Evolutionary conservation across 768 basidiomycete genomes (phyloP).

Genomic region (Candolleomyces eurysporus): DNA sequence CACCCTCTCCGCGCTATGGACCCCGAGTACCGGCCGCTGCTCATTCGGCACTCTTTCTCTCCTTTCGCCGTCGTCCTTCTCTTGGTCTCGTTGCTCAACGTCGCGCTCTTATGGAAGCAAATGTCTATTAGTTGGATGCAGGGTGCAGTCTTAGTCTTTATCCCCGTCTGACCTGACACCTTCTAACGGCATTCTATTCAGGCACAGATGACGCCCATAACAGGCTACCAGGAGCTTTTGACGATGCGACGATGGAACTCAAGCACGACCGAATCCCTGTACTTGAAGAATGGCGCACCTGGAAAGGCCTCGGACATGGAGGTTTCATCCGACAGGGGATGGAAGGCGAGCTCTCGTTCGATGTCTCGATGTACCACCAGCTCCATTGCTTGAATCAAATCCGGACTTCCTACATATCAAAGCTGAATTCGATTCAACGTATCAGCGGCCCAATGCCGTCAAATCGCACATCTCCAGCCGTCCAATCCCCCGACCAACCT

Average conservation of each 20-base stretch:
- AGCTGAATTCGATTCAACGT: too few relatives aligned
- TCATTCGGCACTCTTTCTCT: too few relatives aligned
- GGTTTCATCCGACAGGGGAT: not conserved
- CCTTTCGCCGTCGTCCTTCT: not conserved
- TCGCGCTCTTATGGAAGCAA: not conserved
- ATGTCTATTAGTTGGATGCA: not conserved
- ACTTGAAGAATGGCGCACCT: not conserved
- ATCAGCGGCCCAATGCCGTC: not conserved
- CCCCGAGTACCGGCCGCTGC: too few relatives aligned
- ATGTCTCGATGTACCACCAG: not conserved
- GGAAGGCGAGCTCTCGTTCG: not conserved
- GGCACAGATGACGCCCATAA: too few relatives aligned
- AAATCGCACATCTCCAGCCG: not conserved
- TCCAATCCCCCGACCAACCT: not conserved
- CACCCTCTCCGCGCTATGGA: too few relatives aligned
- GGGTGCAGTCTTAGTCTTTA: not conserved
- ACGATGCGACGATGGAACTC: too few relatives aligned
- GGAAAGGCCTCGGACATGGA: not conserved
- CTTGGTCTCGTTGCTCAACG: not conserved
- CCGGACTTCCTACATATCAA: not conserved
- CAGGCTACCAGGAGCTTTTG: too few relatives aligned
- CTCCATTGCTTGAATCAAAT: not conserved
- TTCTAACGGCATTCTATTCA: not conserved
- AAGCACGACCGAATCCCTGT: not conserved
- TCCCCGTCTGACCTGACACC: not conserved